phyloP scores from a whole-genome alignment of 106 monocot species.

The Dendrobium nobile region DNA sequence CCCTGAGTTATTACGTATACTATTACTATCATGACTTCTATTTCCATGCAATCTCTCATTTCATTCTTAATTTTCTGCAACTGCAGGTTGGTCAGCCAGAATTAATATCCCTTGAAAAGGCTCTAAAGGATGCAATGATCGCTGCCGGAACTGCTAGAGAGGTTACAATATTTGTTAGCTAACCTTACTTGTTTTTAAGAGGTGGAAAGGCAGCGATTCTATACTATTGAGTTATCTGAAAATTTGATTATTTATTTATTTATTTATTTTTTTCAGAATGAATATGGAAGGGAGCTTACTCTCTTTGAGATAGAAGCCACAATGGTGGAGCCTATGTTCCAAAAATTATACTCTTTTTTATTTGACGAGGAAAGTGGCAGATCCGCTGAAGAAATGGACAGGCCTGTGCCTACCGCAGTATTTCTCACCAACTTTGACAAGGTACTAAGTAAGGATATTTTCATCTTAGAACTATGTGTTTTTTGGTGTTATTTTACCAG shows the following conservation, averaged over 20 bases:
- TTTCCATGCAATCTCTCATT: slow-evolving; percentile 6
- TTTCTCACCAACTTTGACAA: slow-evolving; percentile 84
- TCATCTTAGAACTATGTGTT: background rate
- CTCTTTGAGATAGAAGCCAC: slow-evolving; percentile 86
- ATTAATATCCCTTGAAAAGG: slow-evolving; percentile 74
- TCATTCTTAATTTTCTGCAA: slow-evolving; percentile 10
- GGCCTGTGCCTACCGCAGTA: slow-evolving; percentile 58
- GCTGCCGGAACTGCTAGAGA: slow-evolving; percentile 71
- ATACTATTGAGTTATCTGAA: background rate
- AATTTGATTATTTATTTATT: background rate
- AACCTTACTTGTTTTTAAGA: background rate
- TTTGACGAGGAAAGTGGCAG: slow-evolving; percentile 57
- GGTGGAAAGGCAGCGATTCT: background rate
- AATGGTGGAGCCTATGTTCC: slow-evolving; percentile 52
- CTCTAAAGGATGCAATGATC: slow-evolving; percentile 79
- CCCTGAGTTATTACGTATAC: background rate
- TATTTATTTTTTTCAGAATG: slow-evolving; percentile 49
- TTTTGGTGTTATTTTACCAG: background rate
- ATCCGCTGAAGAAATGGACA: slow-evolving; percentile 56
- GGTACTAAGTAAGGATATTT: slow-evolving; percentile 22
- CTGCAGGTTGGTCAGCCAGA: slow-evolving; percentile 80
- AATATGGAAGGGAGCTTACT: slow-evolving; percentile 80
- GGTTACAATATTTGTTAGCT: slow-evolving; percentile 29
- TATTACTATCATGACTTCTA: background rate
- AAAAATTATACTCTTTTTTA: slow-evolving; percentile 56